A percentile compares a stretch with the other conserved stretches of the same genome.
These are phyloP conservation scores for Pseudogymnoascus pannorum DNA, from an alignment of 2,329 filamentous ascomycete genomes.

Conservation along the genomic window DNA sequence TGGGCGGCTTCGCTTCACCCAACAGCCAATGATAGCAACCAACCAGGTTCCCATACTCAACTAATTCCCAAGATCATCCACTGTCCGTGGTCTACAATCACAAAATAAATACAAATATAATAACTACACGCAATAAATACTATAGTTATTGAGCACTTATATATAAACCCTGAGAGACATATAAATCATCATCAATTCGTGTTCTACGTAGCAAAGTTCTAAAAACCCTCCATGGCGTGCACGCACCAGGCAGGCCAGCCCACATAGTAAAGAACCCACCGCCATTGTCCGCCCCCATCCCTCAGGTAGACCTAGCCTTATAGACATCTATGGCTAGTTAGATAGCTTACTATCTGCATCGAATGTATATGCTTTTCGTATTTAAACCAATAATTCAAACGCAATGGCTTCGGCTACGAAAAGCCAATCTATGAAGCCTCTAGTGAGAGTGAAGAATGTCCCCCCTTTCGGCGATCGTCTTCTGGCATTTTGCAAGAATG, in stretches of 20 bases:
- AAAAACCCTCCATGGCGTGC: background rate
- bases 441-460: conserved; percentile 26
- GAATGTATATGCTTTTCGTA: background rate
- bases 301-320: background rate
- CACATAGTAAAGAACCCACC: background rate
- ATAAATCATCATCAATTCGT: background rate
- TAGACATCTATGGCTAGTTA: background rate
- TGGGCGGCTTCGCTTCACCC: conserved; percentile 1
- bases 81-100: background rate
- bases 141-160: background rate
- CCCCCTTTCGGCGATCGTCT: conserved; percentile 29
- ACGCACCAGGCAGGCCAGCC: background rate
- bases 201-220: conserved; percentile 2
- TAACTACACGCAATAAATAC: background rate
- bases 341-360: background rate
- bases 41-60: background rate
- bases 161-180: background rate
- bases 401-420: background rate
- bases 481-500: conserved; percentile 69
- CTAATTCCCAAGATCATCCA: background rate
- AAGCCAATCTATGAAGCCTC: background rate
- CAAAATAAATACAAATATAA: background rate
- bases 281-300: background rate
- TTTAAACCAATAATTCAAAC: background rate
- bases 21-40: background rate